These are phyloP conservation scores for Bryum argenteum DNA, from an alignment of 225 moss, liverwort and hornwort genomes.

Conservation along the genomic window DNA sequence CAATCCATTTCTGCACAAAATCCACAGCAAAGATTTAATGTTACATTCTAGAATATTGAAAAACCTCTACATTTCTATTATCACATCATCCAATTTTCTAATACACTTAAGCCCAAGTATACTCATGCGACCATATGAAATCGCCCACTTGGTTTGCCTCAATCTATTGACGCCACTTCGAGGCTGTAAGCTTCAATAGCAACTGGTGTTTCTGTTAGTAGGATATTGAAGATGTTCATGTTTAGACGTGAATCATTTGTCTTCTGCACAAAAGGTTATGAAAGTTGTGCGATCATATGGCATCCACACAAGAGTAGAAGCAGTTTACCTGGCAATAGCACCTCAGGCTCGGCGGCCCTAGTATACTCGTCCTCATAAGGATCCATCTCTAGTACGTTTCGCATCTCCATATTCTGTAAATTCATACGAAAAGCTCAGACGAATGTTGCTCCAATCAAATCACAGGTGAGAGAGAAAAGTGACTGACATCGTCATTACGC, in stretches of 20 bases:
- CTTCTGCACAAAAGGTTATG: no score
- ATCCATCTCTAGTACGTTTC: slow-evolving; percentile 59
- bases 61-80: no score
- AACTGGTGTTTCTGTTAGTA: no score
- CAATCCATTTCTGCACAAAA: slow-evolving; percentile 49
- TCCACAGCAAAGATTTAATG: background rate
- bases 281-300: no score
- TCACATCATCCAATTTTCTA: no score
- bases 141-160: no score
- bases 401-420: slow-evolving; percentile 48
- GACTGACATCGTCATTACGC: slow-evolving; percentile 48
- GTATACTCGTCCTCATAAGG: slow-evolving; percentile 51
- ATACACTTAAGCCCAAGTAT: no score
- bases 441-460: background rate
- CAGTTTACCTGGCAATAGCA: slow-evolving; percentile 50
- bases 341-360: slow-evolving; percentile 34
- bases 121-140: no score
- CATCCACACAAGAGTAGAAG: background rate
- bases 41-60: no score
- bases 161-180: background rate
- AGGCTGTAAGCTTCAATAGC: background rate
- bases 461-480: background rate
- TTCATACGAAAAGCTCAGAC: background rate
- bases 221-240: no score
- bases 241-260: no score